A percentile compares a stretch with the other conserved stretches of the same genome.
phyloP scores from a whole-genome alignment of 805 yeast species.

The Metschnikowia noctiluminum region DNA sequence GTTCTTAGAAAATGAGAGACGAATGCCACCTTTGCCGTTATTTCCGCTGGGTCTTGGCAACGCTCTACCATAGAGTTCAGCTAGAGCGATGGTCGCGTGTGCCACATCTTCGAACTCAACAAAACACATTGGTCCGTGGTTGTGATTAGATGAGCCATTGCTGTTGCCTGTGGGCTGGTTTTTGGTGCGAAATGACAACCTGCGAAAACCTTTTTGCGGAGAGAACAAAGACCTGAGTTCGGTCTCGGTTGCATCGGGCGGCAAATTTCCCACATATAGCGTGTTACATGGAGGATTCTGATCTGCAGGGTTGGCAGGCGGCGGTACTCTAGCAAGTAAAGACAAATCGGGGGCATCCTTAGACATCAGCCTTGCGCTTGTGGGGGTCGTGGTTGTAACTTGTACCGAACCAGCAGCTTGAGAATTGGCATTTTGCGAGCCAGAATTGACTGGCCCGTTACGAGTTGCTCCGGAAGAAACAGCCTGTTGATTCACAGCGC shows the following conservation, averaged over 20 bases:
- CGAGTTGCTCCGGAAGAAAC: constrained; percentile 6
- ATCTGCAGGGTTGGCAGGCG: constrained; percentile 97
- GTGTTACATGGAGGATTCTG: constrained; percentile 99
- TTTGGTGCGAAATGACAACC: constrained; percentile 88
- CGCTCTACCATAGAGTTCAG: constrained; percentile 89
- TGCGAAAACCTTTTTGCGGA: constrained; percentile 86
- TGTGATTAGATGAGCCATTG: constrained; percentile 28
- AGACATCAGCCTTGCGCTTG: constrained; percentile 14
- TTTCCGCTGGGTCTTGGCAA: constrained; percentile 74
- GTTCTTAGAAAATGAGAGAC: constrained; percentile 91
- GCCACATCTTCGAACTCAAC: constrained; percentile 97
- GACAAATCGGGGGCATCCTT: constrained; percentile 62
- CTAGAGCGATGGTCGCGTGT: constrained; percentile 88
- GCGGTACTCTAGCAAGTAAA: constrained; percentile 74
- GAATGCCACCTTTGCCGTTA: constrained; percentile 85
- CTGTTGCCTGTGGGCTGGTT: constrained; percentile 24
- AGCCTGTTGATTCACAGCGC: constrained; percentile 6
- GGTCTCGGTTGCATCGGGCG: constrained; percentile 94
- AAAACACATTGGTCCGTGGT: constrained; percentile 98
- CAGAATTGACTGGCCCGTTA: constrained; percentile 8
- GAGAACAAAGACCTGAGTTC: constrained; percentile 86
- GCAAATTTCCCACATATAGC: constrained; percentile 91
- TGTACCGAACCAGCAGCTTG: constrained; percentile 9
- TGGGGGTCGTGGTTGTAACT: constrained; percentile 10
- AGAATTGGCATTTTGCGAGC: neutral